phyloP scores from a whole-genome alignment of 805 yeast species.

The Tetrapisispora taiwanensis region DNA sequence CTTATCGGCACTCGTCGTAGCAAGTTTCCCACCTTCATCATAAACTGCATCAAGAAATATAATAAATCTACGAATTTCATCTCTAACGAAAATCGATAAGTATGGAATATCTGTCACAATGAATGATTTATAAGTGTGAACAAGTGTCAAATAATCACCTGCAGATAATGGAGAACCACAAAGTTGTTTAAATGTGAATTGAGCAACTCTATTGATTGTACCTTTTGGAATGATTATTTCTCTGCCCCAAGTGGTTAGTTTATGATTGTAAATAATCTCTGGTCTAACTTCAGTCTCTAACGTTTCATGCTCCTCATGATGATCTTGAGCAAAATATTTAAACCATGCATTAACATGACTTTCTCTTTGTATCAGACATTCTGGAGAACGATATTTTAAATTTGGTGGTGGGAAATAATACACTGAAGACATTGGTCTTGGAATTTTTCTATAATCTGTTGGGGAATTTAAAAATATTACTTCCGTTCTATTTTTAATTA shows the following conservation, averaged over 20 bases:
- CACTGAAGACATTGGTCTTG: slow-evolving; percentile 71
- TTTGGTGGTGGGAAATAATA: slow-evolving; percentile 67
- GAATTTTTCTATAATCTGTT: slow-evolving; percentile 85
- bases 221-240: slow-evolving; percentile 63
- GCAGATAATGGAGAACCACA: slow-evolving; percentile 87
- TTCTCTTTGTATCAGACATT: slow-evolving; percentile 41
- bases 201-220: slow-evolving; percentile 75
- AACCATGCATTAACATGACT: slow-evolving; percentile 73
- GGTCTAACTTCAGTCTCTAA: slow-evolving; percentile 11
- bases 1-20: slow-evolving; percentile 81
- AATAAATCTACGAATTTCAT: slow-evolving; percentile 81
- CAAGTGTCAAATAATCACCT: slow-evolving; percentile 84
- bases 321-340: slow-evolving; percentile 59
- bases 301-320: slow-evolving; percentile 12
- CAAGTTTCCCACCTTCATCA: slow-evolving; percentile 79
- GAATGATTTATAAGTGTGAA: slow-evolving; percentile 62
- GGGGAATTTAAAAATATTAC: slow-evolving; percentile 82
- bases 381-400: slow-evolving; percentile 40
- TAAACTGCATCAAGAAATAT: slow-evolving; percentile 93
- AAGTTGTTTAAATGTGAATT: slow-evolving; percentile 74
- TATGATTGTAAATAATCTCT: slow-evolving; percentile 16
- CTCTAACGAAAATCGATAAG: slow-evolving; percentile 66
- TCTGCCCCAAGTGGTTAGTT: slow-evolving; percentile 79
- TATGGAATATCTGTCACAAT: slow-evolving; percentile 92
- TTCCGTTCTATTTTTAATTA: slow-evolving; percentile 59